A percentile compares a stretch with the other conserved stretches of the same genome.
Conservation (phyloP, 345 rosid species). For the Cardamine resedifolia region DNA sequence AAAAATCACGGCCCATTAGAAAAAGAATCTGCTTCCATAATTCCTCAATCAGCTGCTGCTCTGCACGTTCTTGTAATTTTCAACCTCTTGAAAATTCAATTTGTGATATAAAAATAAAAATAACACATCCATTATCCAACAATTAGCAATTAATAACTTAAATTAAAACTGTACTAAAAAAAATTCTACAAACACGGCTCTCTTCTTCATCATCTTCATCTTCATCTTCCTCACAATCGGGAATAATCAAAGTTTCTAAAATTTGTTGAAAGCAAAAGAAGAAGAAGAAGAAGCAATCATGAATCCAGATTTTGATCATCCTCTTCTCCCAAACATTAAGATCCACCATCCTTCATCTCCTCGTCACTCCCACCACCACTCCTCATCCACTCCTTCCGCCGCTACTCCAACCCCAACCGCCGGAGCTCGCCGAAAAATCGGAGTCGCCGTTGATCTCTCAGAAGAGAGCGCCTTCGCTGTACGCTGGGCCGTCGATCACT, state of each 20-base stretch:
- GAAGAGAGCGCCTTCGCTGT: conserved; percentile 84
- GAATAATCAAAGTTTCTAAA: not conserved
- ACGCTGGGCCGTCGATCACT: conserved; percentile 82
- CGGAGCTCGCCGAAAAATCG: conserved; percentile 82
- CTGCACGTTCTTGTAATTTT: conserved; percentile 26
- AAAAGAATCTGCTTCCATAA: not conserved
- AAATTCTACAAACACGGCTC: not conserved
- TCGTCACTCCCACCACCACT: conserved; percentile 43
- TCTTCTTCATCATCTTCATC: not conserved
- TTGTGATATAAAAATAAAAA: not conserved
- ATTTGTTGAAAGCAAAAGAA: not conserved
- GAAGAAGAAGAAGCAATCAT: not conserved
- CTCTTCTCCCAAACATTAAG: conserved; percentile 72
- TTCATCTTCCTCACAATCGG: not conserved
- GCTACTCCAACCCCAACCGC: conserved; percentile 78
- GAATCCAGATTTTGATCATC: conserved; percentile 51
- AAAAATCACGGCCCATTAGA: conserved; percentile 3
- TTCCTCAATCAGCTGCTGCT: not conserved
- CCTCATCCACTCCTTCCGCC: conserved; percentile 40
- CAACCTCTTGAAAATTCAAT: not conserved
- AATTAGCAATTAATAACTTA: conserved; percentile 13
- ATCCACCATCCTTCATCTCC: conserved; percentile 58
- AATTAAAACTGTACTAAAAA: not conserved
- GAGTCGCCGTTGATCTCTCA: conserved; percentile 91
- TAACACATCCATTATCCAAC: conserved; percentile 28